These are phyloP conservation scores for Letharia lupina DNA, from an alignment of 495 filamentous ascomycete species.

Conservation along the genomic window DNA sequence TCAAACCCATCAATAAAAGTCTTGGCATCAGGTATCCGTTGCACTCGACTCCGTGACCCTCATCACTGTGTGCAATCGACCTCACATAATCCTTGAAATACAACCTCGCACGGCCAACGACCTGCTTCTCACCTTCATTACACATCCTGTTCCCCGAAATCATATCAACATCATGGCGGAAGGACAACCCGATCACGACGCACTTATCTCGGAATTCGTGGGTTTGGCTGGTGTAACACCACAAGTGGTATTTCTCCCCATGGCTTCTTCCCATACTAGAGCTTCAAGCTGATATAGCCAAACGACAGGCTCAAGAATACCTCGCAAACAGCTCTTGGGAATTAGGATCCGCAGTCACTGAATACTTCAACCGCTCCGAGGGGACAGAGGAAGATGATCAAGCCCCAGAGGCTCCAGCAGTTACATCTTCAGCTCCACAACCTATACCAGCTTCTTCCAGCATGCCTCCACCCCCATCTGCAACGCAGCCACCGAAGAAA, in stretches of 20 bases:
- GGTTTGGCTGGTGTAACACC: conserved; percentile 57
- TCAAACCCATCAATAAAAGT: conserved; percentile 3
- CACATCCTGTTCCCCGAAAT: neutral
- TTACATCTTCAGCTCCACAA: conserved; percentile 20
- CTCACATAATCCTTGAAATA: neutral
- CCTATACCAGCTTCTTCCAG: conserved; percentile 20
- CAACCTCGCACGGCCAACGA: neutral
- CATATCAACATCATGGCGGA: conserved; percentile 7
- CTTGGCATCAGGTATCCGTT: neutral
- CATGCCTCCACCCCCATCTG: conserved; percentile 28
- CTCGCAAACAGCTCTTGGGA: conserved; percentile 63
- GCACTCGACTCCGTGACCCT: neutral
- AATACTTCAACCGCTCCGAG: conserved; percentile 64
- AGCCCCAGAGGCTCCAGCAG: conserved; percentile 20
- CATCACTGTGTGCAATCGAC: neutral
- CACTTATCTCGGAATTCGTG: conserved; percentile 64
- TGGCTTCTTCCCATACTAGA: conserved; percentile 8
- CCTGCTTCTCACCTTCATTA: neutral
- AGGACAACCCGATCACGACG: conserved; percentile 35
- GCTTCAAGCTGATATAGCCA: conserved; percentile 12
- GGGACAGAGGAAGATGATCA: conserved; percentile 37
- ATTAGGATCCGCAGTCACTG: conserved; percentile 53
- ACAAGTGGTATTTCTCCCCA: conserved; percentile 46
- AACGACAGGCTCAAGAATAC: conserved; percentile 58
- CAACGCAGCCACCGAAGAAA: conserved; percentile 37